A percentile compares a stretch with the other conserved stretches of the same genome.
Evolutionary conservation across 495 filamentous ascomycete genomes (phyloP).

Genomic region (Trichoderma gamsii): DNA sequence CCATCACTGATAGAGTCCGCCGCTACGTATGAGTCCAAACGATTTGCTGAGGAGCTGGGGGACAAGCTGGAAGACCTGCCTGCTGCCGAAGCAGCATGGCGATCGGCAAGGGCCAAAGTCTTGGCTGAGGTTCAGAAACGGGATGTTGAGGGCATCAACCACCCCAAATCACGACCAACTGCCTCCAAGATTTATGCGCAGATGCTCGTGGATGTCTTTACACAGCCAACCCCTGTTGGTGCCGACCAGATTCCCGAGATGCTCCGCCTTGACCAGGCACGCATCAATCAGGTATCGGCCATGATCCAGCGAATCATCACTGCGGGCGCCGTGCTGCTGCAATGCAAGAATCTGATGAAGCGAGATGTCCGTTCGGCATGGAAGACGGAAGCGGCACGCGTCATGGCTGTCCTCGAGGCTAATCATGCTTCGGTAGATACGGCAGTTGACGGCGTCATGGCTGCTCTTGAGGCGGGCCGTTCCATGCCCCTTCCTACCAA

Average conservation of each 20-base stretch:
- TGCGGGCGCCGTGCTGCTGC: slow-evolving; percentile 73
- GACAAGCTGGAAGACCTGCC: slow-evolving; percentile 52
- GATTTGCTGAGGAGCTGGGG: slow-evolving; percentile 65
- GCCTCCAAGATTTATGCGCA: slow-evolving; percentile 75
- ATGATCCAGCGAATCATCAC: slow-evolving; percentile 70
- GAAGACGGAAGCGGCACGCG: slow-evolving; percentile 77
- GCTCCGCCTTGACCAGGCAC: slow-evolving; percentile 68
- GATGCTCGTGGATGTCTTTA: slow-evolving; percentile 55
- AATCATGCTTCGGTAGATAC: slow-evolving; percentile 50
- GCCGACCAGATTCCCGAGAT: slow-evolving; percentile 72
- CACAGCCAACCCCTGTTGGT: slow-evolving; percentile 44
- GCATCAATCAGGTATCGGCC: slow-evolving; percentile 59
- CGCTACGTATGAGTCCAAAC: slow-evolving; percentile 69
- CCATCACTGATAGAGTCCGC: slow-evolving; percentile 78
- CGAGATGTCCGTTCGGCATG: slow-evolving; percentile 85
- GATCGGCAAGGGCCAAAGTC: slow-evolving; percentile 59
- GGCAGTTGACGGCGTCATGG: slow-evolving; percentile 59
- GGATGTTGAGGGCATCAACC: slow-evolving; percentile 61
- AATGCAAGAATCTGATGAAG: slow-evolving; percentile 92
- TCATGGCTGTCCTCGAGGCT: slow-evolving; percentile 49
- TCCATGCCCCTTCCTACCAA: slow-evolving; percentile 68
- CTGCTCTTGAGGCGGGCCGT: slow-evolving; percentile 70
- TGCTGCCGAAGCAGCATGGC: slow-evolving; percentile 67
- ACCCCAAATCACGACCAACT: slow-evolving; percentile 47
- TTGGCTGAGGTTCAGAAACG: slow-evolving; percentile 64